Percentiles rank a stretch among this genome's conserved stretches.
Evolutionary conservation across 768 basidiomycete genomes (phyloP).

Genomic region (Stropharia rugosoannulata): DNA sequence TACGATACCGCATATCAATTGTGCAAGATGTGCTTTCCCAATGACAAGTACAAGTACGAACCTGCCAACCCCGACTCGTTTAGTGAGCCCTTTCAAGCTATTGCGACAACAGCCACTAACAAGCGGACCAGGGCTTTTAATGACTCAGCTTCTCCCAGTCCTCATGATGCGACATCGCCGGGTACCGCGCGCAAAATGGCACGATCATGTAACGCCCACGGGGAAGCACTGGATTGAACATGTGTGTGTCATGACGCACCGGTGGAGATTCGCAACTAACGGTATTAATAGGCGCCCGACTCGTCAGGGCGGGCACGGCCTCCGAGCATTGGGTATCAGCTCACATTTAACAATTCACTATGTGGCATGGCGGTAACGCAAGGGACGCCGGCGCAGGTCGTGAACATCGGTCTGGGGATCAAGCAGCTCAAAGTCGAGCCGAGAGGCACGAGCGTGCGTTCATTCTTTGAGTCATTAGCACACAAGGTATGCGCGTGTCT

Average conservation of each 20-base stretch:
- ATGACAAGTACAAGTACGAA: slow-evolving; percentile 52
- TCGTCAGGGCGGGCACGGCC: slow-evolving; percentile 62
- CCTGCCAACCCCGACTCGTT: slow-evolving; percentile 63
- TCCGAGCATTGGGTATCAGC: slow-evolving; percentile 81
- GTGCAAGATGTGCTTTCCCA: slow-evolving; percentile 58
- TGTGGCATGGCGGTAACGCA: slow-evolving; percentile 89
- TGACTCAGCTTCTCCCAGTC: slow-evolving; percentile 73
- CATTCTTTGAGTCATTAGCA: slow-evolving; percentile 70
- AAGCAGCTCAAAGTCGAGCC: slow-evolving; percentile 67
- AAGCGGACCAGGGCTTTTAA: slow-evolving; percentile 53
- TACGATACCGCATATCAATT: slow-evolving; percentile 67
- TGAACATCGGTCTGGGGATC: slow-evolving; percentile 82
- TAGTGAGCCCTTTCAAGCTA: slow-evolving; percentile 44
- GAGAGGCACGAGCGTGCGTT: slow-evolving; percentile 51
- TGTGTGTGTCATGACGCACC: slow-evolving; percentile 30
- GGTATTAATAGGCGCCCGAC: slow-evolving; percentile 43
- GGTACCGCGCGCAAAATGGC: slow-evolving; percentile 75
- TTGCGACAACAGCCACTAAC: slow-evolving; percentile 7
- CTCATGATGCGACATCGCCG: slow-evolving; percentile 87
- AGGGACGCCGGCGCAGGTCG: slow-evolving; percentile 69
- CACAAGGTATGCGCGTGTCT: slow-evolving; percentile 59
- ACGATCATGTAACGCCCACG: slow-evolving; percentile 53
- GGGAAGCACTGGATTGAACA: slow-evolving; percentile 87
- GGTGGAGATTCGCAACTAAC: slow-evolving; percentile 8
- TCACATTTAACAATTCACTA: slow-evolving; percentile 64